phyloP scores from a whole-genome alignment of 2,329 filamentous ascomycete species.

The Colletotrichum horii region DNA sequence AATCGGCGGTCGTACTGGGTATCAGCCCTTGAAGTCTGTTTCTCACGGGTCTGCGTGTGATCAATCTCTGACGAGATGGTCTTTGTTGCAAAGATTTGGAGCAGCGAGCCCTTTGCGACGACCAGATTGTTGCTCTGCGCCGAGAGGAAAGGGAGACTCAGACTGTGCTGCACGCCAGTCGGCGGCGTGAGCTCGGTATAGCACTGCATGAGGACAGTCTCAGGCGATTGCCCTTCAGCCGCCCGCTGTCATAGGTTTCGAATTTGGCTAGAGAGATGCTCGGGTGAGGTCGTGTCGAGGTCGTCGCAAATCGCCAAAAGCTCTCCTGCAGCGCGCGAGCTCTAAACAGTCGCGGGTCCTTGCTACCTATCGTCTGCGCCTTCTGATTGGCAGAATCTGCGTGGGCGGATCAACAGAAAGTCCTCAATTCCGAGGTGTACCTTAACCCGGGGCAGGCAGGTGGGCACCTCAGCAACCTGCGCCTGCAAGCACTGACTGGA shows the following conservation, averaged over 20 bases:
- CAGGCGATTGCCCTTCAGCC: slow-evolving; percentile 26
- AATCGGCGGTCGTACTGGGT: slow-evolving; percentile 57
- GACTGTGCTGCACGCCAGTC: slow-evolving; percentile 89
- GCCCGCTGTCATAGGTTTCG: slow-evolving; percentile 12
- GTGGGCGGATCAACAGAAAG: not conserved
- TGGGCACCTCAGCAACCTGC: not conserved
- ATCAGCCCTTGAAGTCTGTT: slow-evolving; percentile 45
- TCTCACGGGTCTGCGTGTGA: slow-evolving; percentile 40
- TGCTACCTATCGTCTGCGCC: not conserved
- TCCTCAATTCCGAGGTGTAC: not conserved
- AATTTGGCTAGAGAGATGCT: not conserved
- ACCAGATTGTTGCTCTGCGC: slow-evolving; percentile 82
- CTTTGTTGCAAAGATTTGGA: slow-evolving; percentile 87
- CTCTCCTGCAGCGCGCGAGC: slow-evolving; percentile 7
- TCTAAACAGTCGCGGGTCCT: not conserved
- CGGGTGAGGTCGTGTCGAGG: not conserved
- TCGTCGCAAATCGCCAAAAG: not conserved
- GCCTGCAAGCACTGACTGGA: not conserved
- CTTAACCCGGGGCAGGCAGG: not conserved
- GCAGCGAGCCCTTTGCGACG: slow-evolving; percentile 88
- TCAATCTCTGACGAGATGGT: slow-evolving; percentile 69
- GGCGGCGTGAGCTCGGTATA: slow-evolving; percentile 96
- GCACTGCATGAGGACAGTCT: slow-evolving; percentile 78
- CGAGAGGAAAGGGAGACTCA: slow-evolving; percentile 79
- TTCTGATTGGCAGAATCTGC: not conserved